A percentile compares a stretch with the other conserved stretches of the same genome.
Conservation (phyloP, 2,329 filamentous ascomycete genomes). For the Ophiostoma sp. region DNA sequence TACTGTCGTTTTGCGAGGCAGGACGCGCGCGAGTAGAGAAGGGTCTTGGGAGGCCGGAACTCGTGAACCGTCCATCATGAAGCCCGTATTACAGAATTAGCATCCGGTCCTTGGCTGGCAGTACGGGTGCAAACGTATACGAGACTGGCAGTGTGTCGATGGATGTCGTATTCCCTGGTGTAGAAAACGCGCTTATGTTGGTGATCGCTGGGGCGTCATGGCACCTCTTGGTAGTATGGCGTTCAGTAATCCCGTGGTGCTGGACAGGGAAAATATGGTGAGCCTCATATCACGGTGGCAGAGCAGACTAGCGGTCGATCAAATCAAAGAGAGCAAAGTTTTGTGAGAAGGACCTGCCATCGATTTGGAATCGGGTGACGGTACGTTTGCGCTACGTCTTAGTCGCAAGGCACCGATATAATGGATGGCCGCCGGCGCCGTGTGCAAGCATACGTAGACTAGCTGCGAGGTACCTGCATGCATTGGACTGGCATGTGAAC, state of each 20-base stretch:
- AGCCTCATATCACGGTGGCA: not conserved
- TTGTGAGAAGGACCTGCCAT: too few relatives aligned
- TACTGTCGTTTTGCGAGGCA: not conserved
- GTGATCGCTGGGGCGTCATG: too few relatives aligned
- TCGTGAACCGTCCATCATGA: not conserved
- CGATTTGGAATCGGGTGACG: not conserved
- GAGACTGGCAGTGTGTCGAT: too few relatives aligned
- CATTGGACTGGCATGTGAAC: not conserved
- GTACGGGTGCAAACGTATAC: too few relatives aligned
- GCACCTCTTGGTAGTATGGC: too few relatives aligned
- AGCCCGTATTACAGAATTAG: not conserved
- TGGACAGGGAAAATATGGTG: not conserved
- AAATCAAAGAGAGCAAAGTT: not conserved
- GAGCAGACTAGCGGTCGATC: slow-evolving; percentile 1
- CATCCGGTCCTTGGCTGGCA: not conserved
- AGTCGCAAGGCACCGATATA: not conserved
- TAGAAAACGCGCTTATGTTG: too few relatives aligned
- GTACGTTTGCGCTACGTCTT: not conserved
- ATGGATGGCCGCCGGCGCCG: not conserved
- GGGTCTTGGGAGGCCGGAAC: not conserved
- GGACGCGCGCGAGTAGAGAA: not conserved
- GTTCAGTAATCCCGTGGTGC: not conserved
- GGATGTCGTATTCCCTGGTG: not conserved
- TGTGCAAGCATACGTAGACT: not conserved
- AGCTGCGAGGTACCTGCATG: slow-evolving; percentile 1